Evolutionary conservation across 352 stramenopile genomes (phyloP), one percentile per base, ranked within the genome.

Genomic region (Phytopythium delawarense): DNA sequence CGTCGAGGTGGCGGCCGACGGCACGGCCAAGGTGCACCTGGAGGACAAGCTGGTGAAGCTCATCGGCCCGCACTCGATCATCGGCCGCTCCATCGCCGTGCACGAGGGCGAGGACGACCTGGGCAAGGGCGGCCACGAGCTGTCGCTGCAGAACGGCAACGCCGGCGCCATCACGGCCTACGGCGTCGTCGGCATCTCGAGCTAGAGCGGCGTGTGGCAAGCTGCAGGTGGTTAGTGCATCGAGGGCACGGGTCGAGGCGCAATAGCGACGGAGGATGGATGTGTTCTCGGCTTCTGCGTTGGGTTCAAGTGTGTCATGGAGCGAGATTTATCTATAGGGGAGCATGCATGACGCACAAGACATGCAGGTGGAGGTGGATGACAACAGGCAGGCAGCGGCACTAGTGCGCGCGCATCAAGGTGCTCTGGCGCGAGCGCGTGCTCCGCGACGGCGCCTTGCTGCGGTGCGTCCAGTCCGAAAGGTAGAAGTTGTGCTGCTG

Each of bases 51-150:
- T 98, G 57, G 89, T 99, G 57, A 98, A 99, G 76, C 84, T 99
- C 54, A 98, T 99, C 63, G 97, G 97, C 25, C 96, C 97, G 25
- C 96, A 99, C 83, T 99, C 94, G 35, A 94, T 99, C 64, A 99
- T 99, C 73, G 97, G 97, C 65, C 87, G 97, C 61, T 98, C 92
- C 50, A 79, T 99, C 53, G 87, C 98, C 59, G 71, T 99, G 67
- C 96, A 97, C 63, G 96, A 91, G 34, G 84, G 87, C 68, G 95
- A 98, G 70, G 97, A 99, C 78, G 97, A 99, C 77, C 66, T 98
- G 61, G 97, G 97, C 74, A 91, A 97, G 74, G 96, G 96, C 59
- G 97, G 96, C 65, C 96, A 99, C 70, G 97, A 99, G 69, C 87
- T 97, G 49, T 98, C 89, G 64, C 77, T 99, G 39, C 89, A 96